Conservation (phyloP, 2,329 filamentous ascomycete genomes). For the Penicillium fuscoglaucum region DNA sequence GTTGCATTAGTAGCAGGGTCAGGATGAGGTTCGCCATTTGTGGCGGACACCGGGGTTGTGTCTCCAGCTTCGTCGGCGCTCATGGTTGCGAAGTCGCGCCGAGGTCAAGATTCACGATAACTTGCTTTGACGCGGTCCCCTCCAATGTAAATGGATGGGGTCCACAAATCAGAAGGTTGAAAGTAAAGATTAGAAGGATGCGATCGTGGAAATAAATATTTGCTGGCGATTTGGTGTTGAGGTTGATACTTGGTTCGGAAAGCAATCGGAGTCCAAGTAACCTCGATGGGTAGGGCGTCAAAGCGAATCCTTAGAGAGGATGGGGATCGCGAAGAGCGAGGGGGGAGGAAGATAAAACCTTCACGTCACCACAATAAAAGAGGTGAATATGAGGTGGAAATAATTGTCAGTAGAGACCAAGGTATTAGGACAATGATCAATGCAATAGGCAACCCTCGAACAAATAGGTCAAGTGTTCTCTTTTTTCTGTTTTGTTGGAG, state of each 20-base stretch:
- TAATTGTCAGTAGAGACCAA: background rate
- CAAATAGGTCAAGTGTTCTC: conserved; percentile 3
- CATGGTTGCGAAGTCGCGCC: conserved; percentile 35
- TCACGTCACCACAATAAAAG: conserved; percentile 5
- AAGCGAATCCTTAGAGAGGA: conserved; percentile 25
- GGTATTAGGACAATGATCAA: conserved; percentile 7
- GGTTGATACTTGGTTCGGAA: conserved; percentile 24
- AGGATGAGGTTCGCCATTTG: conserved; percentile 38
- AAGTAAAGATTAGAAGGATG: conserved; percentile 13
- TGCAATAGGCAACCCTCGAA: conserved; percentile 4
- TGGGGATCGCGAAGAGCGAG: conserved; percentile 31
- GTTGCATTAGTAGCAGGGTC: conserved; percentile 35
- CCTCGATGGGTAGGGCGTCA: conserved; percentile 31
- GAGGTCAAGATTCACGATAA: conserved; percentile 14
- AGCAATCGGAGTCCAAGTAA: conserved; percentile 21
- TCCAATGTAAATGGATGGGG: conserved; percentile 11
- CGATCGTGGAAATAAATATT: conserved; percentile 11
- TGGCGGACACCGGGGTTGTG: conserved; percentile 31
- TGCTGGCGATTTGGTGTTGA: conserved; percentile 21
- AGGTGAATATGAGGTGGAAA: background rate
- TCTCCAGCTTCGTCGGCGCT: conserved; percentile 41
- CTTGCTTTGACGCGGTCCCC: conserved; percentile 19
- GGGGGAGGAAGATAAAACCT: conserved; percentile 3
- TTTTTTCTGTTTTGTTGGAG: conserved; percentile 6
- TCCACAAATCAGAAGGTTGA: conserved; percentile 4